Conservation (phyloP, 139 green algal genomes). For the Spirogloea muscicola region DNA sequence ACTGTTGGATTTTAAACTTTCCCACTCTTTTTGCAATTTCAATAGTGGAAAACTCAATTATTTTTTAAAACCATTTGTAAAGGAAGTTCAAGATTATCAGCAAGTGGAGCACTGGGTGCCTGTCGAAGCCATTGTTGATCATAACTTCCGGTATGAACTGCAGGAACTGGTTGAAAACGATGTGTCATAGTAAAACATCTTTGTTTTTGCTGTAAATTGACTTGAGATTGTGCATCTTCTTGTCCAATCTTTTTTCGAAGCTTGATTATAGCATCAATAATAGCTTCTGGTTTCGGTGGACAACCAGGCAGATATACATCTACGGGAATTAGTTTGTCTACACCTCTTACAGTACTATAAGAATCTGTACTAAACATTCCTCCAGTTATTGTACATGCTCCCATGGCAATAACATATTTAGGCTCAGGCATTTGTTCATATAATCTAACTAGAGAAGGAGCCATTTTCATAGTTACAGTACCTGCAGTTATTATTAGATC, state of each 20-base stretch:
- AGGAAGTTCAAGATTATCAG: conserved; percentile 10
- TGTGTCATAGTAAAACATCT: conserved; percentile 1
- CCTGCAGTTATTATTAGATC: conserved; percentile 44
- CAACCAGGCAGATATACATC: conserved; percentile 14
- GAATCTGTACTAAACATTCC: conserved; percentile 6
- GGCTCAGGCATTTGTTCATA: conserved; percentile 36
- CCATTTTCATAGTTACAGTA: conserved; percentile 42
- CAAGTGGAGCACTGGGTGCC: background rate
- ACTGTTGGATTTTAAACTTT: conserved; percentile 6
- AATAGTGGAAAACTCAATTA: conserved; percentile 12
- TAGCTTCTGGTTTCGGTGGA: conserved; percentile 15
- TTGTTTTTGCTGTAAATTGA: background rate
- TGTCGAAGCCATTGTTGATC: conserved; percentile 10
- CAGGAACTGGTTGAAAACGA: conserved; percentile 2
- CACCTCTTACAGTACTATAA: background rate
- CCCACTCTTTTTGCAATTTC: background rate
- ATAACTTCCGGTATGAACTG: conserved; percentile 14
- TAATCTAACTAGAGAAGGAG: conserved; percentile 44
- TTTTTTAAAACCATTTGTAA: conserved; percentile 16
- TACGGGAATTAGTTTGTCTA: conserved; percentile 7
- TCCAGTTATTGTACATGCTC: conserved; percentile 28
- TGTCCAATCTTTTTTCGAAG: no score
- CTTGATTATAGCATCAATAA: conserved; percentile 5
- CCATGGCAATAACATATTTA: conserved; percentile 42
- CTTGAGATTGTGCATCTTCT: no score